These are phyloP conservation scores for Cystoderma amianthinum DNA, from an alignment of 768 basidiomycete genomes.

Conservation along the genomic window DNA sequence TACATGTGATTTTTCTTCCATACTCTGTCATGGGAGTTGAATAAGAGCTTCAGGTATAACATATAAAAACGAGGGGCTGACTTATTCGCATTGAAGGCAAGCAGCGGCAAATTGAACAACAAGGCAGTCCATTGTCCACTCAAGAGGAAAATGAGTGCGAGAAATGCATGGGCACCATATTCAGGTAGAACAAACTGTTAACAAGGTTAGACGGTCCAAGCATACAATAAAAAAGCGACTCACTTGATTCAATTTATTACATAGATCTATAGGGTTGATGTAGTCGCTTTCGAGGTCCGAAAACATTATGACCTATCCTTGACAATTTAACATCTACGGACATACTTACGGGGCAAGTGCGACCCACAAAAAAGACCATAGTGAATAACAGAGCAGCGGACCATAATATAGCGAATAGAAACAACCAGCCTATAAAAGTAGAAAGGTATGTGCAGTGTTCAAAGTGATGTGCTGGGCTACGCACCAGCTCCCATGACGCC, in stretches of 20 bases:
- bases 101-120: slow-evolving; percentile 79
- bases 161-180: slow-evolving; percentile 89
- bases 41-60: not conserved
- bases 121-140: slow-evolving; percentile 92
- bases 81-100: slow-evolving; percentile 94
- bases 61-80: slow-evolving; percentile 30
- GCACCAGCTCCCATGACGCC: slow-evolving; percentile 4
- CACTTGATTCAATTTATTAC: slow-evolving; percentile 97
- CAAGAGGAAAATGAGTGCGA: slow-evolving; percentile 81
- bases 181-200: slow-evolving; percentile 93
- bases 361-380: slow-evolving; percentile 96
- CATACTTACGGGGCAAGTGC: not conserved
- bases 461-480: slow-evolving; percentile 6
- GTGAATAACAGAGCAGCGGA: slow-evolving; percentile 92
- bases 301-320: slow-evolving; percentile 93
- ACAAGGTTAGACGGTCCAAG: slow-evolving; percentile 1
- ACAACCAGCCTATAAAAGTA: slow-evolving; percentile 72
- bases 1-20: slow-evolving; percentile 91
- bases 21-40: slow-evolving; percentile 11
- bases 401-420: slow-evolving; percentile 91
- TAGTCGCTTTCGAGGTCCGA: slow-evolving; percentile 99
- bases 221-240: slow-evolving; percentile 10
- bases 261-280: slow-evolving; percentile 99
- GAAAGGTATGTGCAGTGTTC: not conserved
- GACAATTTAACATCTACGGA: not conserved